Base-by-base conservation (phyloP, 257 asterid species). In the Fraxinus americana region DNA sequence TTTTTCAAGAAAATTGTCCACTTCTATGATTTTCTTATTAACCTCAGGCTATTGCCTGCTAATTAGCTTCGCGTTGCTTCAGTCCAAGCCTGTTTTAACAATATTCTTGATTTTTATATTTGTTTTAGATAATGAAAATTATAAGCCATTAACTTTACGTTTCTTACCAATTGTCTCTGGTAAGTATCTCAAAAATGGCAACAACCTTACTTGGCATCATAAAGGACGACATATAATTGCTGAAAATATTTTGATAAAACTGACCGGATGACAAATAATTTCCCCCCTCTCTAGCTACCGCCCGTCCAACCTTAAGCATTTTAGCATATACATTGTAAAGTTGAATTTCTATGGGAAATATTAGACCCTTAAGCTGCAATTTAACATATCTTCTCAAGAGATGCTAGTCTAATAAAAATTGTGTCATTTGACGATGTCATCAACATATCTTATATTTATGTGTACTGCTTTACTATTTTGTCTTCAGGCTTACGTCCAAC, bases 401-500 rank as follows among this genome's bases (percentile, higher is more conserved):
- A 61, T 11, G 30, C 34, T 61, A 35, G 32, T 61, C 19, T 4
- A 61, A 25, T 23, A 11, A 61, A 25, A 61, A 5, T 2, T 25
- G 13, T n/a, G 17, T 61, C 32, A 61, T 61, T 61, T 61, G 34
- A 21, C 16, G 25, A 21, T 23, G 35, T 25, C 17, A 61, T 57
- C 29, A n/a, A 14, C 59, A n/a, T n/a, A 11, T 25, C 34, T 61
- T 12, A 61, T 25, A 21, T 35, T 78, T 19, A 4, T 67, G 57
- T 70, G 73, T 77, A 70, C 74, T 65, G 45, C 71, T 30, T 79
- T 48, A 65, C 50, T 73, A 59, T 69, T 78, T 67, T 86, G 84
- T 83, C 72, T 71, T 82, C 66, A 96, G 98, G 98, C 98, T 39
- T 96, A 96, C 87, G 98, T 96, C 70, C 98, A 96, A 79, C 98